Evolutionary conservation across 2,329 filamentous ascomycete species (phyloP), one percentile per base, ranked within the genome.

Genomic region (Harringtonia lauricola): DNA sequence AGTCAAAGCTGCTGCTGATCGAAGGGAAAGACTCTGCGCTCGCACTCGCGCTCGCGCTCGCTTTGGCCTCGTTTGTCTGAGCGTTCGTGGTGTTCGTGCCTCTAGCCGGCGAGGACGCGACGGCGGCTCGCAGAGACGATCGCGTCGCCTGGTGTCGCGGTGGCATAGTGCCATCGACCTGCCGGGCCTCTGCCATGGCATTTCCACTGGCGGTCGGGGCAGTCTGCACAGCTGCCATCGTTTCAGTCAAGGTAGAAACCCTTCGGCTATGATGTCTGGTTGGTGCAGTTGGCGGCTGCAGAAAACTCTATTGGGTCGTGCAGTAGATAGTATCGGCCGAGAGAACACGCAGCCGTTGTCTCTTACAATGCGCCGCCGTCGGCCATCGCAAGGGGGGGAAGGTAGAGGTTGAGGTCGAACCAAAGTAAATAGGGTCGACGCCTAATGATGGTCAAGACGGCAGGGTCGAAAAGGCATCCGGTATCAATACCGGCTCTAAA

Each of bases 1-100:
- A 59, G 45, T 62, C 62, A 45, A 71, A 61, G 6, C 58, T 52
- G 49, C 62, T 64, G 47, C 58, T 61, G 28, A 59, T 49, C 17
- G 58, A 47, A 24, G 46, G 38, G 17, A 48, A 48, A 2, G 36
- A 24, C 21, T 44, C 35, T 12, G 36, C 31, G 4, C 12, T 3
- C 8, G 17, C 39, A 28, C 22, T 17, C 33, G 17, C 17, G 12
- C 7, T 26, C 24, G 24, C 6, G 24, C 10, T 10, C 24, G 44
- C 19, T 19, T n/a, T 15, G 8, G 34, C 30, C 3, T 35, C 30
- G 13, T 12, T 29, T 3, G 29, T 15, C n/a, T 13, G 14, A 15
- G 24, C 22, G 3, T 5, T 31, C 4, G 30, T 15, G 19, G 14
- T 18, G 2, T 14, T 26, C 4, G 22, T 10, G 7, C 17, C 31